Evolutionary conservation across 768 basidiomycete species (phyloP), one percentile per base, ranked within the genome.

Genomic region (Scleroderma citrinum): DNA sequence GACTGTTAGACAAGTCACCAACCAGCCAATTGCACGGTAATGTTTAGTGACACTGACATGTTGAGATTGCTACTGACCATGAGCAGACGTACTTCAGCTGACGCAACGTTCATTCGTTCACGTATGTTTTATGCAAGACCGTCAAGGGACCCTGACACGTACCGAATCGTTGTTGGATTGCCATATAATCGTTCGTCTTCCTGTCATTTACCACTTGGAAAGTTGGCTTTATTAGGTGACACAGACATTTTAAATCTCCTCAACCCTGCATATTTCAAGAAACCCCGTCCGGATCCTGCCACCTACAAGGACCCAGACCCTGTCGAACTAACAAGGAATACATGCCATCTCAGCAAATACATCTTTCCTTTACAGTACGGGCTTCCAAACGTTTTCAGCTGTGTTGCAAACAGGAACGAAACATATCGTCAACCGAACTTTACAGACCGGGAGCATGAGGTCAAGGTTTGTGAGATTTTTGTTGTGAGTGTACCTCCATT

Each of bases 311-410:
- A 80, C 30, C 74, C 73, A 1, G 77, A 81, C 52, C 68, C 71
- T 21, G 70, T 67, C 8, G 59, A 69, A 50, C 76, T 77, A 55
- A 71, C 70, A 38, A 72, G 73, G 34, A 64, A 78, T 34, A 76
- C 78, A 1, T 75, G 85, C 35, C 82, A 82, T 53, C 66, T 92
- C 1, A 75, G 85, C 30, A 93, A 92, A 68, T 85, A 92, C 58
- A 71, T 98, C 2, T 95, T 98, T 58, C 83, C 92, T 8, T 74
- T 83, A 35, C 87, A 92, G 56, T 91, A 83, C 58, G 76, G 78
- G 0, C 60, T 96, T 1, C 60, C 72, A 5, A 86, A 71, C 55
- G 74, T 83, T 2, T 93, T 92, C 52, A 44, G 51, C 4, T 34
- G 45, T 12, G 48, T 58, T 39, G 52, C 51, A 41, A 59, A 48